phyloP scores from a whole-genome alignment of 1,139 yeast species.

The Arxiozyma slooffiae region DNA sequence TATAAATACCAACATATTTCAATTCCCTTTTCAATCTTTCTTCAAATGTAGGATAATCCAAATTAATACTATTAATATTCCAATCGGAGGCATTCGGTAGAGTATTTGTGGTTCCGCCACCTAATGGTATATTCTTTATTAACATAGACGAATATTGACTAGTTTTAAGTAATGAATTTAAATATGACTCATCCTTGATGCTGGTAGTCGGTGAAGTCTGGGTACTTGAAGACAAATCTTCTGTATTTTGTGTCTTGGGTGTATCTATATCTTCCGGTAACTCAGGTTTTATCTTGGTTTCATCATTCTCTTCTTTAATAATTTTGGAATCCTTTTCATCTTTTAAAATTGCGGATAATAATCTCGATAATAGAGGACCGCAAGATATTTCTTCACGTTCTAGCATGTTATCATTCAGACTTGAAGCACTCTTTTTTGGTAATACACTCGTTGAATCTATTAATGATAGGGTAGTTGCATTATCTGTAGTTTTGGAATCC shows the following conservation, averaged over 20 bases:
- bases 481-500: slow-evolving; percentile 40
- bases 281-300: not conserved
- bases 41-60: slow-evolving; percentile 74
- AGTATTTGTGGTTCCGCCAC: slow-evolving; percentile 31
- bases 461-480: slow-evolving; percentile 33
- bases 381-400: slow-evolving; percentile 72
- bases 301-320: slow-evolving; percentile 7
- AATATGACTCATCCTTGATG: not conserved
- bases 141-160: slow-evolving; percentile 9
- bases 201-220: not conserved
- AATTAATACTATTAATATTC: slow-evolving; percentile 38
- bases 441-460: slow-evolving; percentile 33
- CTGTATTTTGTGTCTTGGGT: not conserved
- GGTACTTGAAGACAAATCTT: not conserved
- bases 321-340: slow-evolving; percentile 6
- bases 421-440: slow-evolving; percentile 55
- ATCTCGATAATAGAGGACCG: slow-evolving; percentile 84
- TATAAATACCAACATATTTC: slow-evolving; percentile 82
- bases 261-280: not conserved
- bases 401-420: slow-evolving; percentile 51
- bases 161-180: slow-evolving; percentile 1
- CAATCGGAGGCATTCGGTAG: slow-evolving; percentile 40
- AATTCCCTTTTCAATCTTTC: slow-evolving; percentile 81
- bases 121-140: not conserved
- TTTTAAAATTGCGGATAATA: slow-evolving; percentile 63